Evolutionary conservation across 148 eudicot genomes (phyloP), one percentile per base, ranked within the genome.

Genomic region (Vaccinium darrowii): DNA sequence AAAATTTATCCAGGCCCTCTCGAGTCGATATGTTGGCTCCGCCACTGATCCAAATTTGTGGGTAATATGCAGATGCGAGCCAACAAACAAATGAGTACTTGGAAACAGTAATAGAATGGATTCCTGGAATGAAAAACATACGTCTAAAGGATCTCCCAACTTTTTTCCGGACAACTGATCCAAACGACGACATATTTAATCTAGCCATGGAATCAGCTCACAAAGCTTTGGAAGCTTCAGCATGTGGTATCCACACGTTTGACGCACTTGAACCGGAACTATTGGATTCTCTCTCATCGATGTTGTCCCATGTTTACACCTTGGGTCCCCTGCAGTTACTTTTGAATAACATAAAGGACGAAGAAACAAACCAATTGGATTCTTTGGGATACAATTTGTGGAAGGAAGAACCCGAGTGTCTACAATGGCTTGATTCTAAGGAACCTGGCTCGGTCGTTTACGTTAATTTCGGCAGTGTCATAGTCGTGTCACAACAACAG

Each of bases 291-390:
- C 79, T 83, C 50, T 21, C 71, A 8, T 1, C 39, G 0, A 83
- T 83, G 14, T 2, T 33, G 36, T 62, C 67, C 11, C 18, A 52
- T 36, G 50, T 83, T 54, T 83, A 74, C 80, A 83, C 79, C 53
- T 57, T 83, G 10, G 85, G 85, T 18, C 85, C 85, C 56, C 36
- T 83, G 1, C 80, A 83, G 36, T 56, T 72, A 1, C 85, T 83
- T 30, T 80, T 83, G 15, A 82, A 63, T 3, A 36, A 83, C 80
- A 30, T 16, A 16, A 51, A 23, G 0, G 15, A 27, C 0, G 62
- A 52, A 13, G 62, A 73, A 19, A 23, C 54, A 2, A 63, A 25
- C 21, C 52, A 74, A 10, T 56, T 74, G 51, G 76, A 60, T 8
- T 21, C 85, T 33, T 30, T 83, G 4, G 80, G 75, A 39, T 83